phyloP scores from a whole-genome alignment of 2,329 filamentous ascomycete species.

The Beauveria scarabaeidicola region DNA sequence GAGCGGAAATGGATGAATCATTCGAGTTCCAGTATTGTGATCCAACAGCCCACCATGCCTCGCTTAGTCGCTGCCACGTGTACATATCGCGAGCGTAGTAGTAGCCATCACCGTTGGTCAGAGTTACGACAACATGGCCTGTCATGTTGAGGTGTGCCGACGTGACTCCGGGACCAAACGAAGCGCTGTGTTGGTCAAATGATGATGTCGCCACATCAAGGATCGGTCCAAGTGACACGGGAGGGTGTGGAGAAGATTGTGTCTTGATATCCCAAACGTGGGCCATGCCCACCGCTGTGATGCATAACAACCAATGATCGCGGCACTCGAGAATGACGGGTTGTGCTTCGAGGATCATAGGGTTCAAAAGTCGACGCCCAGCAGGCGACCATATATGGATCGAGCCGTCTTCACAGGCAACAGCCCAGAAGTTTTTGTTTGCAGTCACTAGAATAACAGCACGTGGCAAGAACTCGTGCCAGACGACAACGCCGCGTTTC shows the following conservation, averaged over 20 bases:
- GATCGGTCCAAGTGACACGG: slow-evolving; percentile 79
- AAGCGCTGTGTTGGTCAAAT: slow-evolving; percentile 66
- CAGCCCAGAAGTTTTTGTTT: slow-evolving; percentile 85
- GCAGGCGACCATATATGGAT: slow-evolving; percentile 89
- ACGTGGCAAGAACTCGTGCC: slow-evolving; percentile 88
- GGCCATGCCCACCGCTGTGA: slow-evolving; percentile 80
- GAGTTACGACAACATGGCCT: slow-evolving; percentile 77
- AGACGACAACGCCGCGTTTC: slow-evolving; percentile 71
- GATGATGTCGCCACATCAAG: slow-evolving; percentile 78
- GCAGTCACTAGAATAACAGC: slow-evolving; percentile 85
- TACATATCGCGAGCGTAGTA: slow-evolving; percentile 80
- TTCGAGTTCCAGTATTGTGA: slow-evolving; percentile 99
- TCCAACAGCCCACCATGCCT: slow-evolving; percentile 95
- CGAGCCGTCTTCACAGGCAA: slow-evolving; percentile 85
- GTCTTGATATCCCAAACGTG: slow-evolving; percentile 90
- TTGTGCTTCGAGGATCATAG: slow-evolving; percentile 81
- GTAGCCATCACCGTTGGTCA: slow-evolving; percentile 92
- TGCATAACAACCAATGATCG: slow-evolving; percentile 80
- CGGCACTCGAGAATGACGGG: slow-evolving; percentile 89
- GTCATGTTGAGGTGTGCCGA: slow-evolving; percentile 85
- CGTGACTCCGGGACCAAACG: slow-evolving; percentile 73
- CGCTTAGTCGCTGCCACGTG: slow-evolving; percentile 90
- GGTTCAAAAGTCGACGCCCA: slow-evolving; percentile 75
- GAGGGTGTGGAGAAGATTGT: slow-evolving; percentile 77
- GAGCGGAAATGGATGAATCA: slow-evolving; percentile 75